phyloP scores from a whole-genome alignment of 176 grass and related monocot genomes.

The Poa pratensis region DNA sequence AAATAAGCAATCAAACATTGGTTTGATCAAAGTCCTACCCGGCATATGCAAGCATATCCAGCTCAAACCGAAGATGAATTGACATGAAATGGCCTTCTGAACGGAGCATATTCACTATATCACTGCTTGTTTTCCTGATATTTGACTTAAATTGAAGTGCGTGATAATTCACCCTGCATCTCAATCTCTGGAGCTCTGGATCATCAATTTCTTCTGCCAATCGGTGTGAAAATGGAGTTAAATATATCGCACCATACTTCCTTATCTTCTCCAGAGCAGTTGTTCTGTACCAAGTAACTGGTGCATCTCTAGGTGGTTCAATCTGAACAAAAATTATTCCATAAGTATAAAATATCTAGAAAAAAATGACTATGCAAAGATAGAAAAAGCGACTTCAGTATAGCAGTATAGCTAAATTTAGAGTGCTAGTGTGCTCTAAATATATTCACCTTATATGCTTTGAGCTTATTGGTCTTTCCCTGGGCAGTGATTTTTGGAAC shows the following conservation, averaged over 20 bases:
- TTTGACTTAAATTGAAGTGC: conserved; percentile 90
- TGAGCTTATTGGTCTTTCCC: conserved; percentile 96
- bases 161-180: conserved; percentile 98
- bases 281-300: conserved; percentile 89
- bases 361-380: not conserved
- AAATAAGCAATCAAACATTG: not conserved
- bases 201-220: conserved; percentile 88
- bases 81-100: conserved; percentile 92
- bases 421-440: conserved; percentile 1
- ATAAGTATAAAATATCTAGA: conserved; percentile 9
- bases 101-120: conserved; percentile 91
- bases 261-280: conserved; percentile 91
- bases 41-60: conserved; percentile 99
- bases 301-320: conserved; percentile 94
- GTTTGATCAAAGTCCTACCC: conserved; percentile 57
- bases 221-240: conserved; percentile 98
- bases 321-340: conserved; percentile 58
- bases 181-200: conserved; percentile 91
- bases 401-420: conserved; percentile 13
- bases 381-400: conserved; percentile 17
- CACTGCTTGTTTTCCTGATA: conserved; percentile 89
- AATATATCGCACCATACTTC: conserved; percentile 86
- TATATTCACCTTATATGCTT: conserved; percentile 69
- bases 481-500: conserved; percentile 75
- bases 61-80: conserved; percentile 98